phyloP scores from a whole-genome alignment of 768 basidiomycete genomes.

The Lactarius deliciosus region DNA sequence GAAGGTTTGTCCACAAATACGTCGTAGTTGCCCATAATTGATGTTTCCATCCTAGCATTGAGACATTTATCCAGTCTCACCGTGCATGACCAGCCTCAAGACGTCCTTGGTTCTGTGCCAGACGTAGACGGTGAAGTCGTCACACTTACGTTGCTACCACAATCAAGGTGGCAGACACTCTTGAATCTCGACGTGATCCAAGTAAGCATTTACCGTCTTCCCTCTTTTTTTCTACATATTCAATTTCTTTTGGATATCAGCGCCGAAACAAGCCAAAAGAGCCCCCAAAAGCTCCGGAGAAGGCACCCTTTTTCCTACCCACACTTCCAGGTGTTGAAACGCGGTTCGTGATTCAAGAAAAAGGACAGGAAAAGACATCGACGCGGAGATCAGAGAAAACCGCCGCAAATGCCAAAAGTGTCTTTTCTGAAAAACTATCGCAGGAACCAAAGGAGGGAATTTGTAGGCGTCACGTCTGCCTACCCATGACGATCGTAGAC shows the following conservation, averaged over 20 bases:
- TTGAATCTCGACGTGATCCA: constrained; percentile 94
- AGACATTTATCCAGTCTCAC: constrained; percentile 67
- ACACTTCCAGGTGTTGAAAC: constrained; percentile 85
- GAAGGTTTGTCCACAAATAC: constrained; percentile 52
- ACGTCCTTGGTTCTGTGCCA: constrained; percentile 81
- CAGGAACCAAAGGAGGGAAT: constrained; percentile 56
- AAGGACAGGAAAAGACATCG: constrained; percentile 41
- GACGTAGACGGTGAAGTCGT: constrained; percentile 90
- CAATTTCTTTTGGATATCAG: constrained; percentile 39
- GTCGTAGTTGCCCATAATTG: constrained; percentile 16
- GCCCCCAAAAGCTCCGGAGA: constrained; percentile 90
- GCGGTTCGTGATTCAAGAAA: constrained; percentile 65
- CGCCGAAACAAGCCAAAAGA: constrained; percentile 97
- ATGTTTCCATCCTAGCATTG: constrained; percentile 47
- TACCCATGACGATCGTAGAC: constrained; percentile 15
- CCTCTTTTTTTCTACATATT: not conserved
- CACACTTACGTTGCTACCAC: constrained; percentile 88
- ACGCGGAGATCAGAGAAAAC: constrained; percentile 55
- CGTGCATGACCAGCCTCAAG: constrained; percentile 56
- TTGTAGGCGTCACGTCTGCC: constrained; percentile 53
- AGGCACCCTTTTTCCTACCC: constrained; percentile 96
- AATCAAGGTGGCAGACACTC: constrained; percentile 95
- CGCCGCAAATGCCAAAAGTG: constrained; percentile 55
- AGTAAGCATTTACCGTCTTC: constrained; percentile 41
- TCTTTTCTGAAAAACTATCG: constrained; percentile 65